Conservation (phyloP, 1,284 basidiomycete genomes). For the Ustilago trichophora region DNA sequence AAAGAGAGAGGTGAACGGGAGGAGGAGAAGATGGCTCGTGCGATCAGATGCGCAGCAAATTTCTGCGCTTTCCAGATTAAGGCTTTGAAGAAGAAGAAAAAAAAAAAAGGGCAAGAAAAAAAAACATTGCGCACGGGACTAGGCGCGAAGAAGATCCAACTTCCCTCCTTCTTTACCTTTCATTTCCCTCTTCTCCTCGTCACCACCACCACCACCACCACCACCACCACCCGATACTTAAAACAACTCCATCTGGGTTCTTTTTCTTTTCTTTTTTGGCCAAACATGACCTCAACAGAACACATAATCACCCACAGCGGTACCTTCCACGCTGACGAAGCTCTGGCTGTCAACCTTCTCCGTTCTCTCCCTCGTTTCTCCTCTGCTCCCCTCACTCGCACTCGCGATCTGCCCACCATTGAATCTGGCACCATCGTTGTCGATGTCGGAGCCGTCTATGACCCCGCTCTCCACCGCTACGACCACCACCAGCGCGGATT, state of each 20-base stretch:
- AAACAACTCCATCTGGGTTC: background rate
- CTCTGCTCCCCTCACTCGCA: slow-evolving; percentile 68
- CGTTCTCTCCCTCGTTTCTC: slow-evolving; percentile 80
- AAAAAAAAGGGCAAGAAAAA: background rate
- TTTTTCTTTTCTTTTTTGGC: no score
- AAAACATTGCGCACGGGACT: background rate
- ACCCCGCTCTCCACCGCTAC: slow-evolving; percentile 79
- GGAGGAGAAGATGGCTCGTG: slow-evolving; percentile 19
- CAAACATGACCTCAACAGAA: no score
- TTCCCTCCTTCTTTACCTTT: background rate
- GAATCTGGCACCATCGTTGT: slow-evolving; percentile 91
- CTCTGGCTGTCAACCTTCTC: slow-evolving; percentile 89
- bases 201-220: no score
- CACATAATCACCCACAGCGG: slow-evolving; percentile 81
- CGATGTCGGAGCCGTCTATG: slow-evolving; percentile 94
- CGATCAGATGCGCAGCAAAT: slow-evolving; percentile 8
- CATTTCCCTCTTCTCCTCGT: background rate
- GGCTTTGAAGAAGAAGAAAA: background rate
- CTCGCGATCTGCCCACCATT: slow-evolving; percentile 81
- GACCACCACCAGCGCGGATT: slow-evolving; percentile 98
- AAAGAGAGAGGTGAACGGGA: no score
- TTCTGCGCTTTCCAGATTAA: background rate
- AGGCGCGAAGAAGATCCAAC: background rate
- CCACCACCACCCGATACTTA: slow-evolving; percentile 1
- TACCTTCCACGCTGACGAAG: slow-evolving; percentile 96